Conservation (phyloP, 768 basidiomycete genomes). For the Coprinopsis cinerea region DNA sequence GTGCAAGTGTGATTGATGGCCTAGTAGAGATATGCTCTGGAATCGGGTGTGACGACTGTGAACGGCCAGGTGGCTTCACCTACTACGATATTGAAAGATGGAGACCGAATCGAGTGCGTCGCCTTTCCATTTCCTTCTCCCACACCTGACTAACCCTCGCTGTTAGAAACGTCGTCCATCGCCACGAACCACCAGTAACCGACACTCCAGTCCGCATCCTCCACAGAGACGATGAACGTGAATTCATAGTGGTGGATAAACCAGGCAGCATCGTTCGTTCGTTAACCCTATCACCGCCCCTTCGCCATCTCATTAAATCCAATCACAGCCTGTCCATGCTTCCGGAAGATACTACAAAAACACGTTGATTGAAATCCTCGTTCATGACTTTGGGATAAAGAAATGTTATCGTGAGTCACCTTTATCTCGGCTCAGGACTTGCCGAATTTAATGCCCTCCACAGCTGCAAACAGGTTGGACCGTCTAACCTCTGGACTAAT, state of each 20-base stretch:
- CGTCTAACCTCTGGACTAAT: slow-evolving; percentile 92
- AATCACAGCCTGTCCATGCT: slow-evolving; percentile 77
- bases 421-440: not conserved
- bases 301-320: slow-evolving; percentile 9
- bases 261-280: slow-evolving; percentile 89
- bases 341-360: slow-evolving; percentile 88
- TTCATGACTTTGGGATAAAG: slow-evolving; percentile 74
- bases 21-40: slow-evolving; percentile 52
- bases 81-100: slow-evolving; percentile 73
- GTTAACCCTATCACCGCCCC: slow-evolving; percentile 9
- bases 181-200: slow-evolving; percentile 96
- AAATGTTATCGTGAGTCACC: slow-evolving; percentile 73
- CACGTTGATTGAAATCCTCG: slow-evolving; percentile 81
- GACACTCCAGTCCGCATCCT: slow-evolving; percentile 77
- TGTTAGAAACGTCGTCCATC: slow-evolving; percentile 81
- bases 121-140: slow-evolving; percentile 12
- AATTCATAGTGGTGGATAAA: slow-evolving; percentile 92
- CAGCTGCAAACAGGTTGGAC: slow-evolving; percentile 93
- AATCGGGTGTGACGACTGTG: slow-evolving; percentile 91
- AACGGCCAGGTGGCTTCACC: slow-evolving; percentile 85
- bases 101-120: slow-evolving; percentile 85
- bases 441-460: slow-evolving; percentile 6
- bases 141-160: slow-evolving; percentile 1
- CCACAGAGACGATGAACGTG: slow-evolving; percentile 67
- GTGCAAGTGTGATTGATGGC: not conserved